Evolutionary conservation across 2,329 filamentous ascomycete species (phyloP).

Genomic region (Aschersonia sp.): DNA sequence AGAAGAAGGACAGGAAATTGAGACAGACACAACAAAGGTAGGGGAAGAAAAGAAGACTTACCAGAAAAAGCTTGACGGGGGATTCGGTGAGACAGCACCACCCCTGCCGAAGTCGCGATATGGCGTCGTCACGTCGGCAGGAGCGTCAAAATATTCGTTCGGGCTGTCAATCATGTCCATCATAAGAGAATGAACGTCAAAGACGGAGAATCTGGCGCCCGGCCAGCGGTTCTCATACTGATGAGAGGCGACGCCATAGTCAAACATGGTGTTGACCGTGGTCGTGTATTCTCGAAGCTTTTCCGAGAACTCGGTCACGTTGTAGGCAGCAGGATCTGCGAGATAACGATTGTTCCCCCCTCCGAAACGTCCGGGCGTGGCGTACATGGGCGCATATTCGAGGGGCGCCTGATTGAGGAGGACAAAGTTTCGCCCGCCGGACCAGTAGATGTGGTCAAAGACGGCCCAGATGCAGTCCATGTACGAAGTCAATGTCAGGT

Average conservation of each 20-base stretch:
- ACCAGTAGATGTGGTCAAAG: slow-evolving; percentile 47
- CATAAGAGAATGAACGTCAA: slow-evolving; percentile 52
- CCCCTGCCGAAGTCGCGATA: slow-evolving; percentile 36
- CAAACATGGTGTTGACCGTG: slow-evolving; percentile 32
- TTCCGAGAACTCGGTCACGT: slow-evolving; percentile 29
- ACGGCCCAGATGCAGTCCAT: slow-evolving; percentile 52
- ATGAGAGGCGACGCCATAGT: slow-evolving; percentile 34
- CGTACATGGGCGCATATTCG: slow-evolving; percentile 54
- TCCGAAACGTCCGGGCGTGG: slow-evolving; percentile 3
- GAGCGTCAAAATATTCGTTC: slow-evolving; percentile 43
- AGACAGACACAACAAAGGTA: neutral
- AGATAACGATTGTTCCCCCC: slow-evolving; percentile 22
- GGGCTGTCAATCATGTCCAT: slow-evolving; percentile 52
- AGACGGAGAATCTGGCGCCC: slow-evolving; percentile 47
- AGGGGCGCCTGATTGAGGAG: slow-evolving; percentile 57
- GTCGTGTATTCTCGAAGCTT: slow-evolving; percentile 33
- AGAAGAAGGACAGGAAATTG: neutral
- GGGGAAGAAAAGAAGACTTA: slow-evolving; percentile 15
- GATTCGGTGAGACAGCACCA: slow-evolving; percentile 24
- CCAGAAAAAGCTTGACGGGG: slow-evolving; percentile 53
- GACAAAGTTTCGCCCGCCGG: slow-evolving; percentile 57
- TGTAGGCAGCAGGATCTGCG: slow-evolving; percentile 28
- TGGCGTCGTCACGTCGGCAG: slow-evolving; percentile 45
- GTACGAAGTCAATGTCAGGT: slow-evolving; percentile 49
- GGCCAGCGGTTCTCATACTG: slow-evolving; percentile 31